Base-by-base conservation (phyloP, 345 rosid genomes). In the Limnanthes douglasii region DNA sequence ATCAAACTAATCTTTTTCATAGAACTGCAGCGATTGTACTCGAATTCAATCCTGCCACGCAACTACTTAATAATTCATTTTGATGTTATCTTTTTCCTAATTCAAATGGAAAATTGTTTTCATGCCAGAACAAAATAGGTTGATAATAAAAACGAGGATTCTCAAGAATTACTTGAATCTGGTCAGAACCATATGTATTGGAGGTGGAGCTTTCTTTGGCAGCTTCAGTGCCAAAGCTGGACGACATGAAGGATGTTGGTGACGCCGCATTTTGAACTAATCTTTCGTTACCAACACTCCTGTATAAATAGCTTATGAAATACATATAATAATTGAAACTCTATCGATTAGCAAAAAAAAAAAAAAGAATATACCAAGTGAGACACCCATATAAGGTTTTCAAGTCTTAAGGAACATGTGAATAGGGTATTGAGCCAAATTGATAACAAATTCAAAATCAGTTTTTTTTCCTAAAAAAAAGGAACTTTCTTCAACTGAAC, bases 141-240 rank as follows among this genome's bases (percentile, higher is more conserved):
- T 3, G 8, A 12, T 13, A n/a, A 26, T 13, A 7, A 16, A 15
- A 13, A 32, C 18, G 7, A 10, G 5, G 4, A 1, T 8, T 7
- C 12, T 10, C 8, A 5, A 11, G 22, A 24, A 31, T 43, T 31
- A 74, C 98, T 78, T 90, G 96, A 56, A 90, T 90, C 57, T 90
- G 96, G 44, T 80, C 86, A 5, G 98, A 77, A 35, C 79, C 64
- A 43, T 90, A 90, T 48, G 64, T 65, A 49, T 65, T 71, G 0
- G 90, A 76, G 48, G 57, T 54, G 2, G 60, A 39, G 4, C 41
- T 64, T 48, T 67, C 94, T 47, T 79, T 57, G 33, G 54, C 36
- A 20, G 80, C 57, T 34, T 84, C 95, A 1, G 82, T 59, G 16
- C 69, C 34, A 17, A 68, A 28, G 28, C 51, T 61, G 10, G 93